Evolutionary conservation across 495 filamentous ascomycete genomes (phyloP), one percentile per base, ranked within the genome.

Genomic region (Trichocladium uniseriatum): DNA sequence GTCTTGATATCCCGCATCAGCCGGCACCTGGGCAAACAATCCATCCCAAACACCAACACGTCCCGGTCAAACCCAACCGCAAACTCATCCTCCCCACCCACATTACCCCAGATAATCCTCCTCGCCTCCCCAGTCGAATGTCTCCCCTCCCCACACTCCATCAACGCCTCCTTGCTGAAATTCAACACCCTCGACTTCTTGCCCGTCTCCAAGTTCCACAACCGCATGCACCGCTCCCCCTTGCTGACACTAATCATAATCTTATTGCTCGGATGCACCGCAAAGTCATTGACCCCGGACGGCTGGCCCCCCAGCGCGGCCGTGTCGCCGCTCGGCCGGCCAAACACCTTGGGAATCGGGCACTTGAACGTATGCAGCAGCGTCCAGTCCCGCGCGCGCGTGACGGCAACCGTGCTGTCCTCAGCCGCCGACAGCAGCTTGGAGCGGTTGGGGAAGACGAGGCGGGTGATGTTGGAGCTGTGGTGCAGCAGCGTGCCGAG

Each of bases 201-300:
- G 3, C 90, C 94, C 22, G 92, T 97, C 57, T 95, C 87, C 42
- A 99, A 60, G 58, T 99, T 97, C 92, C 92, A 99, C 52, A 97
- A 69, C 53, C 92, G 72, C 85, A 99, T 89, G 57, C 80, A 89
- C 45, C 79, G 77, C 72, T 97, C 94, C 35, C 89, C 89, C 51
- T 81, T 85, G 22, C 85, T 81, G 4, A 97, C 89, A 57, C 79
- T 89, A 39, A 99, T 75, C 81, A 95, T 92, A 45, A 99, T 77
- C 70, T 96, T 97, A 77, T 89, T 86, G 66, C 84, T 89, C 3
- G 92, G 94, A 59, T 99, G 94, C 5, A 97, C 81, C 10, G 94
- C 89, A 69, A 97, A 88, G 61, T 89, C 89, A 59, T 95, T 97
- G 38, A 99, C 79, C 11, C 92, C 92, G n/a, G 81, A 75, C 2